These are phyloP conservation scores for Penicillium antarcticum DNA, from an alignment of 495 filamentous ascomycete species.

Conservation along the genomic window DNA sequence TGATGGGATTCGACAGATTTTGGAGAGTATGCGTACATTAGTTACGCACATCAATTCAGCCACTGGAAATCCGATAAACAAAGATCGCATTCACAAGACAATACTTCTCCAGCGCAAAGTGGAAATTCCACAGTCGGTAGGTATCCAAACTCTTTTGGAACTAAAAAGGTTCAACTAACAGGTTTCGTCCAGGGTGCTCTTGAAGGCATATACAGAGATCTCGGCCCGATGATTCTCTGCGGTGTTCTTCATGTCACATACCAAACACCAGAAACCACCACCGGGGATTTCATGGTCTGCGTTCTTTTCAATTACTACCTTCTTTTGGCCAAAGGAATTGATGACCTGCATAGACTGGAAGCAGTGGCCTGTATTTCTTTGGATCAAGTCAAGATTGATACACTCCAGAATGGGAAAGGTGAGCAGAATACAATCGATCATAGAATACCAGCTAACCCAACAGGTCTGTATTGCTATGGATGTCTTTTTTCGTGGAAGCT, in stretches of 20 bases:
- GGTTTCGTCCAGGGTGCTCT: conserved; percentile 31
- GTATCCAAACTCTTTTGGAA: background rate
- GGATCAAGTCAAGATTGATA: conserved; percentile 67
- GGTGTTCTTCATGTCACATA: conserved; percentile 86
- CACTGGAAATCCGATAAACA: conserved; percentile 45
- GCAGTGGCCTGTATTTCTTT: conserved; percentile 74
- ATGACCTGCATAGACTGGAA: conserved; percentile 59
- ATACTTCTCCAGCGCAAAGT: conserved; percentile 54
- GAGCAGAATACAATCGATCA: conserved; percentile 9
- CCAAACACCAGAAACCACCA: conserved; percentile 60
- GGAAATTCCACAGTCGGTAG: conserved; percentile 67
- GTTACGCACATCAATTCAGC: conserved; percentile 76
- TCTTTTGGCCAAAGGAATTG: conserved; percentile 66
- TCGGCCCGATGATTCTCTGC: conserved; percentile 82
- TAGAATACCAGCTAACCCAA: background rate
- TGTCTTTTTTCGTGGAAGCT: conserved; percentile 91
- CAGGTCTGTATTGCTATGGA: conserved; percentile 81
- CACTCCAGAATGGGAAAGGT: conserved; percentile 82
- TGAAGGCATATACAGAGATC: conserved; percentile 58
- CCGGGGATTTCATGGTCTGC: conserved; percentile 81
- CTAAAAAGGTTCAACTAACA: background rate
- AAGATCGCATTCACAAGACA: conserved; percentile 48
- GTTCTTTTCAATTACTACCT: conserved; percentile 82
- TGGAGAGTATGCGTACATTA: conserved; percentile 67
- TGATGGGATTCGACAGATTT: conserved; percentile 69